These are phyloP conservation scores for Vicia sativa DNA, from an alignment of 306 rosid genomes.

Conservation along the genomic window DNA sequence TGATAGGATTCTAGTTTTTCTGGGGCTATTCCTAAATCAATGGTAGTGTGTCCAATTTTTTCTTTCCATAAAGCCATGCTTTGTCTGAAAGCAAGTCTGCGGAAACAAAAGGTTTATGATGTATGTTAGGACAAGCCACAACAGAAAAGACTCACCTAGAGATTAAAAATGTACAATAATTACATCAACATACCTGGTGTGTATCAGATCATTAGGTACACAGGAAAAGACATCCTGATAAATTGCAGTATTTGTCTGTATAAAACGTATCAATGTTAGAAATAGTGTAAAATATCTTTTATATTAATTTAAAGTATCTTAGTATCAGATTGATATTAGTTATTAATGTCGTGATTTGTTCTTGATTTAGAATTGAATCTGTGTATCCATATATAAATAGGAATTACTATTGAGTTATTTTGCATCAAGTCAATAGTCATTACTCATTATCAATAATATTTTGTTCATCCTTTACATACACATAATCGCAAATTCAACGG, in stretches of 20 bases:
- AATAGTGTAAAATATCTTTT: too few relatives aligned
- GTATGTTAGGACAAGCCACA: conserved; percentile 39
- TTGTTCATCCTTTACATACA: too few relatives aligned
- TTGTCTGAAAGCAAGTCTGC: conserved; percentile 86
- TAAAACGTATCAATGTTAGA: conserved; percentile 19
- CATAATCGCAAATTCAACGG: not conserved
- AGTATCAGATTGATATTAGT: too few relatives aligned
- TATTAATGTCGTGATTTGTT: too few relatives aligned
- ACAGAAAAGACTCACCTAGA: conserved; percentile 8
- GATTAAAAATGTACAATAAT: conserved; percentile 14
- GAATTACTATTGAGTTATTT: too few relatives aligned
- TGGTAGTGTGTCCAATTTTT: conserved; percentile 74
- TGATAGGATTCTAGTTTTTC: conserved; percentile 56
- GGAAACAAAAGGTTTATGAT: not conserved
- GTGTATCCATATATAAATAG: too few relatives aligned
- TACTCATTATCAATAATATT: too few relatives aligned
- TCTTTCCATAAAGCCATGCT: conserved; percentile 70
- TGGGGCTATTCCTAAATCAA: conserved; percentile 92
- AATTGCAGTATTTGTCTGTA: conserved; percentile 82
- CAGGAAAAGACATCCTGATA: conserved; percentile 92
- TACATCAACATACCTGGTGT: conserved; percentile 61
- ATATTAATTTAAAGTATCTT: too few relatives aligned
- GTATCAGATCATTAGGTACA: conserved; percentile 85
- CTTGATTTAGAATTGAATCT: too few relatives aligned
- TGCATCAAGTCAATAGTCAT: too few relatives aligned